Evolutionary conservation across 345 rosid species (phyloP).

Genomic region (Firmiana major): DNA sequence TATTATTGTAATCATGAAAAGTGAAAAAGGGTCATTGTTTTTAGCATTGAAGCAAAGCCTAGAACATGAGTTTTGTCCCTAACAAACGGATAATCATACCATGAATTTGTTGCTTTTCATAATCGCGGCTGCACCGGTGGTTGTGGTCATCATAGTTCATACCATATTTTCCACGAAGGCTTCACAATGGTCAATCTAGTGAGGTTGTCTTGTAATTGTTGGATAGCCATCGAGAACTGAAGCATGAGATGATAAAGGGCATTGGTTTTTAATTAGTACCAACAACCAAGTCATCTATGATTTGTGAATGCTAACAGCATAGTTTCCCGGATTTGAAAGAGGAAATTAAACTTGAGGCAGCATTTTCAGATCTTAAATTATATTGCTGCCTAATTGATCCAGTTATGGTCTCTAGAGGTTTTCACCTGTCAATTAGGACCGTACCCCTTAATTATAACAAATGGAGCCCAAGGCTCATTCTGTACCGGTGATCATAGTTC

Average conservation of each 20-base stretch:
- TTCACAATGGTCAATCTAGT: constrained; percentile 2
- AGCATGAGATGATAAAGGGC: neutral
- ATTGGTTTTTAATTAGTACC: too few species aligned
- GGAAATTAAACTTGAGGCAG: neutral
- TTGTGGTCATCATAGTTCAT: constrained; percentile 11
- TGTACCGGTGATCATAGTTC: neutral
- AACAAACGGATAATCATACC: constrained; percentile 2
- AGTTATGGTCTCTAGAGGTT: neutral
- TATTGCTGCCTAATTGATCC: neutral
- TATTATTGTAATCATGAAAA: neutral
- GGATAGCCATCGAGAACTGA: neutral
- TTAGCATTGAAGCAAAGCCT: constrained; percentile 13
- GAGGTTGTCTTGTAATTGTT: neutral
- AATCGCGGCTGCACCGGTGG: neutral
- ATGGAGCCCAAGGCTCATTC: neutral
- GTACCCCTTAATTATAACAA: neutral
- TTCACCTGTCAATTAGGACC: neutral
- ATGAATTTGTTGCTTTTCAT: neutral
- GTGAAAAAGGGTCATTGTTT: constrained; percentile 2
- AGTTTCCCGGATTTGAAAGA: too few species aligned
- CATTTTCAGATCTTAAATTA: neutral
- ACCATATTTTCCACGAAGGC: neutral
- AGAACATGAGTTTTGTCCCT: constrained; percentile 4
- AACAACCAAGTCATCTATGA: too few species aligned
- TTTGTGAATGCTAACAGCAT: too few species aligned